Evolutionary conservation across 352 stramenopile genomes (phyloP).

Genomic region (Phytophthora chlamydospora): DNA sequence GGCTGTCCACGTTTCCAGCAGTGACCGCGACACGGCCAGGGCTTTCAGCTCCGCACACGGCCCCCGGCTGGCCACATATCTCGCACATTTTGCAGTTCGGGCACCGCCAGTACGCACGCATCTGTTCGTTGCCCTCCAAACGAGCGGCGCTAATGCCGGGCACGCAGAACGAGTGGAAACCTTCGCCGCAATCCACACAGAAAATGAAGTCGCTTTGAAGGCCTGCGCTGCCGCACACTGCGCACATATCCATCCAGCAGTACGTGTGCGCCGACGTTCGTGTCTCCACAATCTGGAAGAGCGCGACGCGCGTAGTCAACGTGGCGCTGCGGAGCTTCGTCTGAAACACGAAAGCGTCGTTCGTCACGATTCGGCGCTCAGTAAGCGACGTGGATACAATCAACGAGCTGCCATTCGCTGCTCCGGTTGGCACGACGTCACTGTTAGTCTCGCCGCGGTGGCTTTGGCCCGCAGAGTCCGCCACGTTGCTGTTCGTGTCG

Average conservation of each 20-base stretch:
- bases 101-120: conserved; percentile 91
- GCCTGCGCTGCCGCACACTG: conserved; percentile 89
- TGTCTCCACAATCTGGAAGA: conserved; percentile 80
- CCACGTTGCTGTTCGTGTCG: conserved; percentile 22
- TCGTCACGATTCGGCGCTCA: conserved; percentile 27
- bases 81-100: conserved; percentile 97
- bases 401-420: conserved; percentile 6
- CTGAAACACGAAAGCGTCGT: conserved; percentile 56
- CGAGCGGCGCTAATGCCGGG: conserved; percentile 44
- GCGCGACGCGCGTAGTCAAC: conserved; percentile 64
- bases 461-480: conserved; percentile 14
- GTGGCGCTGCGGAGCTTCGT: conserved; percentile 65
- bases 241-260: conserved; percentile 93
- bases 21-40: conserved; percentile 16
- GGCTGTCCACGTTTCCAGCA: conserved; percentile 29
- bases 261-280: conserved; percentile 82
- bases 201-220: conserved; percentile 89
- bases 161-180: conserved; percentile 94
- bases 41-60: conserved; percentile 20
- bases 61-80: conserved; percentile 77
- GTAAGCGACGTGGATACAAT: conserved; percentile 6
- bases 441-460: conserved; percentile 8
- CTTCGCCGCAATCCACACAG: conserved; percentile 96
- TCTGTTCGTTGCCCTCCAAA: conserved; percentile 43
- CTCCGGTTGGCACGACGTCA: conserved; percentile 2